Percentiles rank a stretch among this genome's conserved stretches.
Evolutionary conservation across 768 basidiomycete species (phyloP).

Genomic region (Mycena vitilis): DNA sequence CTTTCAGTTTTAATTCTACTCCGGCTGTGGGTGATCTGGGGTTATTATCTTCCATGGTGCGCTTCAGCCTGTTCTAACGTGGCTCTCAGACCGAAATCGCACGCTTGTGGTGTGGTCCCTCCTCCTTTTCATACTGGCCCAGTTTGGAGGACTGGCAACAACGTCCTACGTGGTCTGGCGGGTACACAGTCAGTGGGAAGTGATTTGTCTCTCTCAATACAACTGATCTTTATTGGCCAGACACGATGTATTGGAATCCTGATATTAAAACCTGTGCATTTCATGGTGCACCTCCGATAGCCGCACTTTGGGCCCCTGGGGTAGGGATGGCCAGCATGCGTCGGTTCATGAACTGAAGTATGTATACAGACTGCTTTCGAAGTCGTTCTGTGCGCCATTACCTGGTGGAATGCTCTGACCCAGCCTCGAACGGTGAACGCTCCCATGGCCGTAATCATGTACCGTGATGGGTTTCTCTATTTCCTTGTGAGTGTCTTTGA

Average conservation of each 20-base stretch:
- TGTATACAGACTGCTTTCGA: conserved; percentile 25
- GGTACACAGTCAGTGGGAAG: conserved; percentile 17
- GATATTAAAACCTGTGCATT: conserved; percentile 18
- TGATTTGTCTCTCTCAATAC: not conserved
- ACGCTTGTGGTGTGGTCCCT: conserved; percentile 26
- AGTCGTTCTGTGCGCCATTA: conserved; percentile 21
- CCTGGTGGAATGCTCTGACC: conserved; percentile 33
- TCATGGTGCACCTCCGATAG: not conserved
- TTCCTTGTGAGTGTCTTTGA: conserved; percentile 25
- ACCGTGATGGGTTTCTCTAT: conserved; percentile 30
- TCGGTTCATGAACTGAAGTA: not conserved
- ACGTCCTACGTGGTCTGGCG: conserved; percentile 22
- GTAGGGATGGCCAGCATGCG: not conserved
- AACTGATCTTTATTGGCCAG: not conserved
- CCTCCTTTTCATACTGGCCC: conserved; percentile 15
- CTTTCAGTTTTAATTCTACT: conserved; percentile 34
- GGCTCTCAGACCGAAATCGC: conserved; percentile 26
- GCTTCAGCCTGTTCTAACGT: not conserved
- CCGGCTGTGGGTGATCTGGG: conserved; percentile 36
- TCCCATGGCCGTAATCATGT: conserved; percentile 23
- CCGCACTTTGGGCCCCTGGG: conserved; percentile 31
- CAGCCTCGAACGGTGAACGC: conserved; percentile 27
- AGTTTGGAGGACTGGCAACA: conserved; percentile 12
- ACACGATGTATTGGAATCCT: not conserved
- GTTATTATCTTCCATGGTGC: conserved; percentile 1